Conservation (phyloP, 176 grass and related monocot genomes). For the Hyparrhenia diplandra region DNA sequence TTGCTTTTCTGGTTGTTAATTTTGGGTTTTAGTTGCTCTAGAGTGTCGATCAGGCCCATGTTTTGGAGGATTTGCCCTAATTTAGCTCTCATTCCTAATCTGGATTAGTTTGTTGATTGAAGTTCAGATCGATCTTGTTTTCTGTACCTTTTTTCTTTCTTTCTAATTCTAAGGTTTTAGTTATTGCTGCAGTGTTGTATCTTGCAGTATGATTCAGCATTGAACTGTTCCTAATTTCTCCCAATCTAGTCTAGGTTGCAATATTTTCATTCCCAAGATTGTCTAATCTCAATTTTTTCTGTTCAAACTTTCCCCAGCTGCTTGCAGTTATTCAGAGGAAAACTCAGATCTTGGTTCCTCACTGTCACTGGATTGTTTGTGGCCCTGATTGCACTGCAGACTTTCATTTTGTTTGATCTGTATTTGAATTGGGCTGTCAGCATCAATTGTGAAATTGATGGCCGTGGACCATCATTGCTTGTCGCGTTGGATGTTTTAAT, state of each 20-base stretch:
- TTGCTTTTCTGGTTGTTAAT: not conserved
- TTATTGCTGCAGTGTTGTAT: not conserved
- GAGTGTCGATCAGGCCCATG: not conserved
- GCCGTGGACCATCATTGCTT: not conserved
- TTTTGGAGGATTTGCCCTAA: not conserved
- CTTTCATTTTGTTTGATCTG: conserved; percentile 15
- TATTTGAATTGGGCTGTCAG: conserved; percentile 35
- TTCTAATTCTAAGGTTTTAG: not conserved
- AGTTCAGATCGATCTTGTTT: not conserved
- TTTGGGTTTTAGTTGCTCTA: not conserved
- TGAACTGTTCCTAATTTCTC: not conserved
- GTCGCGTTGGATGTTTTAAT: conserved; percentile 15
- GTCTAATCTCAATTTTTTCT: not conserved
- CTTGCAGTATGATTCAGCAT: not conserved
- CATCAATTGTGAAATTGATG: conserved; percentile 3
- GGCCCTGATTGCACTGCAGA: conserved; percentile 2
- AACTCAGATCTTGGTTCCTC: conserved; percentile 1
- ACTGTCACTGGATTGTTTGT: not conserved
- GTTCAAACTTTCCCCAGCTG: not conserved
- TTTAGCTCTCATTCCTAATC: not conserved
- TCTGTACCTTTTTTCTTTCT: not conserved
- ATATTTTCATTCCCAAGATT: not conserved
- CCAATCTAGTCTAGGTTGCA: not conserved
- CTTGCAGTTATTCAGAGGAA: not conserved
- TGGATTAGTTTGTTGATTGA: not conserved